These are phyloP conservation scores for Rhododendron ovatum DNA, from an alignment of 148 eudicot species.

Conservation along the genomic window DNA sequence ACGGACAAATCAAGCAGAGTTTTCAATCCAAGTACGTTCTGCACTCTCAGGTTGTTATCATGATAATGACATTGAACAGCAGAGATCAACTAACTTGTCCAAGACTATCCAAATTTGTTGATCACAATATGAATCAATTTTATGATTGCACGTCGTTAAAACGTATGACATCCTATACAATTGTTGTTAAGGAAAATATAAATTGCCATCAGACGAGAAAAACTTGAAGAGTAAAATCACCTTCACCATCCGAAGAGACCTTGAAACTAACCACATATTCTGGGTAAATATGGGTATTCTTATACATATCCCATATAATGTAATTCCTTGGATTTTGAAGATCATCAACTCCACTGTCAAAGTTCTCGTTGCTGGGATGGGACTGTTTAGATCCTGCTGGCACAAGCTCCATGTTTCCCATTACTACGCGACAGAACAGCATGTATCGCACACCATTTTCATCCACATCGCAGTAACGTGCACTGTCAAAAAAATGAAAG, in stretches of 20 bases:
- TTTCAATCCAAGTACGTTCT: not conserved
- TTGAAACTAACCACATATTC: slow-evolving; percentile 86
- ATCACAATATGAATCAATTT: not conserved
- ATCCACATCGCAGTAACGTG: slow-evolving; percentile 67
- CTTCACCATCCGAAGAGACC: slow-evolving; percentile 54
- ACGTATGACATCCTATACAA: not conserved
- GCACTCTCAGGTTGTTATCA: not conserved
- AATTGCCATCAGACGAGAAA: not conserved
- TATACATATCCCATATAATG: slow-evolving; percentile 83
- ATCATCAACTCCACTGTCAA: slow-evolving; percentile 91
- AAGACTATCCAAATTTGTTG: slow-evolving; percentile 6
- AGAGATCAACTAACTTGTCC: slow-evolving; percentile 9
- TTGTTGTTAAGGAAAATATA: not conserved
- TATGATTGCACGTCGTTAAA: not conserved
- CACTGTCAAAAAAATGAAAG: slow-evolving; percentile 43
- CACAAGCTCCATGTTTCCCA: slow-evolving; percentile 94
- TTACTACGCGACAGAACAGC: slow-evolving; percentile 81
- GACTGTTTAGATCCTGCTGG: slow-evolving; percentile 69
- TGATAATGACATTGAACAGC: not conserved
- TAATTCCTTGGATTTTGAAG: slow-evolving; percentile 60
- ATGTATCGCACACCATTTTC: slow-evolving; percentile 73
- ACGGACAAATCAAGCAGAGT: not conserved
- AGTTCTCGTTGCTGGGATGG: slow-evolving; percentile 75
- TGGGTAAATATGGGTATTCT: slow-evolving; percentile 75
- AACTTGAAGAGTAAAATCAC: slow-evolving; percentile 36